Conservation (phyloP, 1,139 yeast species). For the Suhomyces atakaporum region DNA sequence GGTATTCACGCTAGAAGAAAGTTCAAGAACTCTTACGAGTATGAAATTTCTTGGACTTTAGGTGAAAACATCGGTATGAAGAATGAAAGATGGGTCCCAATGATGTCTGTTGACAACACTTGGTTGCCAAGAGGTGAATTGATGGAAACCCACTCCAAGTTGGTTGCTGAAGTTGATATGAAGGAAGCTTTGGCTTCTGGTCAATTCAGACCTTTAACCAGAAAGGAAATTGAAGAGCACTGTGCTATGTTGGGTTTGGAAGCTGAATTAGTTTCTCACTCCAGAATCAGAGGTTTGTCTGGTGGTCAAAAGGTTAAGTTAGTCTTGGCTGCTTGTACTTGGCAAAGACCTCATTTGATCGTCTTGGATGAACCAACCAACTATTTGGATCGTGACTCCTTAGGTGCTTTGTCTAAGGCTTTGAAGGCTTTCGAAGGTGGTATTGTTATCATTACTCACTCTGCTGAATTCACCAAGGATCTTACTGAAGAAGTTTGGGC, state of each 20-base stretch:
- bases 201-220: constrained; percentile 99
- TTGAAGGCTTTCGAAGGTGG: constrained; percentile 99
- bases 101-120: constrained; percentile 99
- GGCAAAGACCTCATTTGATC: constrained; percentile 99
- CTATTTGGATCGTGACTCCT: constrained; percentile 98
- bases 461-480: constrained; percentile 99
- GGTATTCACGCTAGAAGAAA: constrained; percentile 97
- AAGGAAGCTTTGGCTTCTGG: constrained; percentile 99
- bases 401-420: constrained; percentile 99
- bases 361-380: constrained; percentile 99
- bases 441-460: constrained; percentile 98
- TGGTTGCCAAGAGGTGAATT: constrained; percentile 99
- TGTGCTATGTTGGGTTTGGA: constrained; percentile 98
- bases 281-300: constrained; percentile 99
- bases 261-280: constrained; percentile 98
- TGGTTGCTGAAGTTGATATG: constrained; percentile 99
- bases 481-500: constrained; percentile 99
- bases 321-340: constrained; percentile 99
- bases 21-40: constrained; percentile 99
- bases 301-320: constrained; percentile 99
- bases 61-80: constrained; percentile 99
- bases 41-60: constrained; percentile 93
- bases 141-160: constrained; percentile 96
- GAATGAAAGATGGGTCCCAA: constrained; percentile 99
- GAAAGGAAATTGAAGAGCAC: constrained; percentile 99